Percentiles rank a stretch among this genome's conserved stretches.
These are phyloP conservation scores for Beta corolliflora DNA, from an alignment of 179 eudicot species.

Conservation along the genomic window DNA sequence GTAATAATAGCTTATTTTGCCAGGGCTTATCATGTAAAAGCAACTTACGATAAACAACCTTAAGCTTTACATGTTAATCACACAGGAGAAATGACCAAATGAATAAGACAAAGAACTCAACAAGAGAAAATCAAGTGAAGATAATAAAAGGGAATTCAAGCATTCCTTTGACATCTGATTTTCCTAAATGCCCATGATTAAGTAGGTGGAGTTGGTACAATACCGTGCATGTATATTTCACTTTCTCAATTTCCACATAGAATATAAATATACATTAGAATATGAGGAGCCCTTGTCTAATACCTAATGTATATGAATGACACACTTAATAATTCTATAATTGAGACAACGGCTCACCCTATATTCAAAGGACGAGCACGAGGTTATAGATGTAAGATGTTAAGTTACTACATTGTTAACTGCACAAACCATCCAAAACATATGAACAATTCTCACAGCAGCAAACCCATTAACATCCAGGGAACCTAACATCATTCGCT, in stretches of 20 bases:
- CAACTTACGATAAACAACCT: not conserved
- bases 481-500: not conserved
- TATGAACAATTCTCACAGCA: not conserved
- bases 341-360: not conserved
- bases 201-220: not conserved
- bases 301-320: not conserved
- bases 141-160: not conserved
- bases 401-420: not conserved
- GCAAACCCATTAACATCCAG: not conserved
- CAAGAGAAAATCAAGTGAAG: not conserved
- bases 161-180: not conserved
- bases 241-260: not conserved
- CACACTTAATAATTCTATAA: not conserved
- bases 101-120: not conserved
- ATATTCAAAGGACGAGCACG: too few relatives aligned
- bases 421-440: not conserved
- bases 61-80: not conserved
- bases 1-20: not conserved
- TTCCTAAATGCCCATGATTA: not conserved
- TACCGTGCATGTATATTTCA: not conserved
- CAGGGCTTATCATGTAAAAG: not conserved
- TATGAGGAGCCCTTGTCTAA: not conserved
- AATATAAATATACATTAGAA: not conserved
- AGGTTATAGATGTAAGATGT: not conserved
- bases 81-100: not conserved